Evolutionary conservation across 2,329 filamentous ascomycete species (phyloP).

Genomic region (Alternaria solani): DNA sequence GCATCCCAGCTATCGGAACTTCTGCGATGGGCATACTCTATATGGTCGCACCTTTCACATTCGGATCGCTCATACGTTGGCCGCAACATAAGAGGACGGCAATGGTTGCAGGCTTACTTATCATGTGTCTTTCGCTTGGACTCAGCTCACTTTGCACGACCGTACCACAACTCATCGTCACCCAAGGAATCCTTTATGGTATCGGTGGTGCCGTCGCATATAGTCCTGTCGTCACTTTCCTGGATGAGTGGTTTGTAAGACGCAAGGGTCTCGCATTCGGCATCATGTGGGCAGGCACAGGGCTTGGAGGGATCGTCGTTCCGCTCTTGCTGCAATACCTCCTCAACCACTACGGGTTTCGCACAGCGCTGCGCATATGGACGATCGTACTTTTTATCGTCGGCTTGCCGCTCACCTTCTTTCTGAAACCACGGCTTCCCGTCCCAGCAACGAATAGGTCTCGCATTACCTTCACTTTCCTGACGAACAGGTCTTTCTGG

Average conservation of each 20-base stretch:
- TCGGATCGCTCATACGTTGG: slow-evolving; percentile 46
- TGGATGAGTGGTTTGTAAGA: slow-evolving; percentile 69
- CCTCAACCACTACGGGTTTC: slow-evolving; percentile 51
- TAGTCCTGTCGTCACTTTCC: slow-evolving; percentile 64
- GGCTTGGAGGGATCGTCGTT: slow-evolving; percentile 55
- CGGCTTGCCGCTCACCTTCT: slow-evolving; percentile 44
- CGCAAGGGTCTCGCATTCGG: slow-evolving; percentile 69
- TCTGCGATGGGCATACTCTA: slow-evolving; percentile 64
- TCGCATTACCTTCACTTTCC: slow-evolving; percentile 42
- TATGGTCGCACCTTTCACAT: slow-evolving; percentile 53
- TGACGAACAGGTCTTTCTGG: slow-evolving; percentile 41
- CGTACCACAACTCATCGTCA: slow-evolving; percentile 64
- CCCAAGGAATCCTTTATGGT: slow-evolving; percentile 69
- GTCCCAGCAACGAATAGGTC: slow-evolving; percentile 19
- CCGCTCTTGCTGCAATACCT: slow-evolving; percentile 54
- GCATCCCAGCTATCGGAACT: slow-evolving; percentile 71
- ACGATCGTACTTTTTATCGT: slow-evolving; percentile 42
- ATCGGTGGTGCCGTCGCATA: slow-evolving; percentile 65
- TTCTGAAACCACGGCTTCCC: slow-evolving; percentile 47
- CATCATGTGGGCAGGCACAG: slow-evolving; percentile 64
- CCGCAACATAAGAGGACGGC: slow-evolving; percentile 42
- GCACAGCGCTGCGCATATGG: slow-evolving; percentile 53
- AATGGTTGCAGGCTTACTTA: slow-evolving; percentile 47
- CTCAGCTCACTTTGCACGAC: slow-evolving; percentile 61
- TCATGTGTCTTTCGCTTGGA: slow-evolving; percentile 47